Percentiles rank a stretch among this genome's conserved stretches.
phyloP scores from a whole-genome alignment of 2,329 filamentous ascomycete genomes.

The Neoascochyta sp. region DNA sequence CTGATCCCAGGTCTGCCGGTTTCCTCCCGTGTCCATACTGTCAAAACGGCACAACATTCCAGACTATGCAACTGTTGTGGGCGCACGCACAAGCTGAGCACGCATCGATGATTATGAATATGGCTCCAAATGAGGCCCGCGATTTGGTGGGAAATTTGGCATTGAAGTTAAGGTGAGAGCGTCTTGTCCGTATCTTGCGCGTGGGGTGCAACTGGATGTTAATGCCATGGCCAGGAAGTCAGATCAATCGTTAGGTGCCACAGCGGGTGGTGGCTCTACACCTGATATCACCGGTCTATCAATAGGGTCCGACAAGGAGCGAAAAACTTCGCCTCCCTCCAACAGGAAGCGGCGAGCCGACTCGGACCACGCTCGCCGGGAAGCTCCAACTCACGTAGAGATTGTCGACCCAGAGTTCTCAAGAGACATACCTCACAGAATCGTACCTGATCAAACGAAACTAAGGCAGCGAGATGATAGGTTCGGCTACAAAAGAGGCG shows the following conservation, averaged over 20 bases:
- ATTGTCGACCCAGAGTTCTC: conserved; percentile 26
- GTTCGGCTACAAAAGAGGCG: conserved; percentile 17
- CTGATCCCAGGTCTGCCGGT: conserved; percentile 14
- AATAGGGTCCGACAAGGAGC: conserved; percentile 19
- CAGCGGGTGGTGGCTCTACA: conserved; percentile 23
- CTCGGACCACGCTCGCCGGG: conserved; percentile 22
- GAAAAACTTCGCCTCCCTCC: conserved; percentile 20
- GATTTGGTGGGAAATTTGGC: no score
- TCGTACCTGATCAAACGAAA: conserved; percentile 13
- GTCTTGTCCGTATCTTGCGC: not conserved
- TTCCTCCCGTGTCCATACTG: conserved; percentile 30
- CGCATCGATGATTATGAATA: conserved; percentile 12
- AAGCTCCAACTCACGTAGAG: conserved; percentile 19
- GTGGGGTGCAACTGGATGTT: no score
- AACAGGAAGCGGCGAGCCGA: conserved; percentile 31
- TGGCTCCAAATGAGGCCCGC: conserved; percentile 19
- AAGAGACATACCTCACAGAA: conserved; percentile 16
- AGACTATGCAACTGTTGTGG: conserved; percentile 20
- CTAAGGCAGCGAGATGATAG: conserved; percentile 18
- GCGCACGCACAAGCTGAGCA: conserved; percentile 30
- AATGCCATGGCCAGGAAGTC: conserved; percentile 14
- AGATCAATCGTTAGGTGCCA: conserved; percentile 24
- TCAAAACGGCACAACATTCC: conserved; percentile 28
- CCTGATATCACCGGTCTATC: conserved; percentile 30
- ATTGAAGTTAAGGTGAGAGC: conserved; percentile 16